These are phyloP conservation scores for Boletus subparvulus DNA, from an alignment of 768 basidiomycete species.

Conservation along the genomic window DNA sequence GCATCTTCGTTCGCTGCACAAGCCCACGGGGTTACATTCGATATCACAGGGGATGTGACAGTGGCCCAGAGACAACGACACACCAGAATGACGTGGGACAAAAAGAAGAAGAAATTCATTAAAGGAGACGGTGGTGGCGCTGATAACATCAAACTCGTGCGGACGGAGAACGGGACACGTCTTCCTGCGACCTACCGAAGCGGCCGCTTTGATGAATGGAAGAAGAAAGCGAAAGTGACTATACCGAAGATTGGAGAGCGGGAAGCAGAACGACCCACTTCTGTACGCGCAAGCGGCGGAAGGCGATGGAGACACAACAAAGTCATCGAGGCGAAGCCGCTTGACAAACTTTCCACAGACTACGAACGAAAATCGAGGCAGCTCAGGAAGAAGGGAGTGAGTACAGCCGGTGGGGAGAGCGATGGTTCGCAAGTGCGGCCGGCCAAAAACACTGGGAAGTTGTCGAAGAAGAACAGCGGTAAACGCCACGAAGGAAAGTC, in stretches of 20 bases:
- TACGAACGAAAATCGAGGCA: conserved; percentile 75
- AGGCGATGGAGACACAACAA: conserved; percentile 76
- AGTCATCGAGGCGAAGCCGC: conserved; percentile 61
- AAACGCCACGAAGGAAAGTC: conserved; percentile 60
- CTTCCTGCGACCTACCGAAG: conserved; percentile 91
- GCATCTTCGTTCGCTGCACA: conserved; percentile 84
- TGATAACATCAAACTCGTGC: conserved; percentile 92
- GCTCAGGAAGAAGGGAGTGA: conserved; percentile 54
- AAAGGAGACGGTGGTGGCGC: conserved; percentile 82
- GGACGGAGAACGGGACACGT: conserved; percentile 87
- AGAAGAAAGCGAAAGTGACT: conserved; percentile 66
- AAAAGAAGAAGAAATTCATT: conserved; percentile 93
- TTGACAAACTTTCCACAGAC: conserved; percentile 69
- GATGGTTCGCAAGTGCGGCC: conserved; percentile 22
- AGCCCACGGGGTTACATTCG: conserved; percentile 76
- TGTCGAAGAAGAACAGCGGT: conserved; percentile 30
- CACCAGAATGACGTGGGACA: conserved; percentile 78
- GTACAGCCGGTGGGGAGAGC: conserved; percentile 24
- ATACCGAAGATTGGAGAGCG: conserved; percentile 83
- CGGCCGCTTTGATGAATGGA: conserved; percentile 96
- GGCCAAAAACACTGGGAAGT: conserved; percentile 31
- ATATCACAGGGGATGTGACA: conserved; percentile 72
- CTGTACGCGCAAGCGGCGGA: conserved; percentile 39
- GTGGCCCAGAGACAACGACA: conserved; percentile 60
- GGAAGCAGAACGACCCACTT: conserved; percentile 48